Evolutionary conservation across 2,329 filamentous ascomycete genomes (phyloP), one percentile per base, ranked within the genome.

Genomic region (Ciborinia camelliae): DNA sequence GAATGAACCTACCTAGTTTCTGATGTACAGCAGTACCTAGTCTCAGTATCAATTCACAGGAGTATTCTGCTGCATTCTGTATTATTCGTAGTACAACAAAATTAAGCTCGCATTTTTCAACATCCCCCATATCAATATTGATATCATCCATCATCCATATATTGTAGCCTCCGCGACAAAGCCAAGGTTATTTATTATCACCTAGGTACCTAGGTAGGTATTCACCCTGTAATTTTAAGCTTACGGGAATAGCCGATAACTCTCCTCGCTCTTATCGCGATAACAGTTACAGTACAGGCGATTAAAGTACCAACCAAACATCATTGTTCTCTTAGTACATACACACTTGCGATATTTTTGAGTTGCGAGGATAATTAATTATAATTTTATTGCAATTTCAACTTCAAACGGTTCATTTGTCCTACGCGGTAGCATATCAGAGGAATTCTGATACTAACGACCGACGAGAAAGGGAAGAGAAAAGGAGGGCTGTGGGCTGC

Each of bases 191-290:
- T 43, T 43, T 6, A 7, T n/a, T 43, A n/a, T n/a, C n/a, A n/a
- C n/a, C n/a, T n/a, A n/a, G n/a, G n/a, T n/a, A n/a, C n/a, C n/a
- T n/a, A n/a, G n/a, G n/a, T n/a, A n/a, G n/a, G n/a, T n/a, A n/a
- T n/a, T n/a, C n/a, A 12, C 54, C 54, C 39, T 58, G 54, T 14
- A 32, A 10, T 2, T 32, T 26, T 26, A 35, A 37, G 55, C 20
- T 47, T 47, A 26, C 20, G 41, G 28, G 9, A 59, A 59, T 41
- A 47, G 41, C 41, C 55, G 30, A 58, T 26, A 26, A 30, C 30
- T 47, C 20, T 45, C 20, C 7, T 37, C 35, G 15, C 41, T 47
- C 55, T 59, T 59, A 59, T 59, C 55, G 55, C 55, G 55, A 59
- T 59, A 59, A 59, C 55, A 58, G 20, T 43, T 15, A 20, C 32